Conservation (phyloP, 257 asterid genomes). For the Asclepias syriaca region DNA sequence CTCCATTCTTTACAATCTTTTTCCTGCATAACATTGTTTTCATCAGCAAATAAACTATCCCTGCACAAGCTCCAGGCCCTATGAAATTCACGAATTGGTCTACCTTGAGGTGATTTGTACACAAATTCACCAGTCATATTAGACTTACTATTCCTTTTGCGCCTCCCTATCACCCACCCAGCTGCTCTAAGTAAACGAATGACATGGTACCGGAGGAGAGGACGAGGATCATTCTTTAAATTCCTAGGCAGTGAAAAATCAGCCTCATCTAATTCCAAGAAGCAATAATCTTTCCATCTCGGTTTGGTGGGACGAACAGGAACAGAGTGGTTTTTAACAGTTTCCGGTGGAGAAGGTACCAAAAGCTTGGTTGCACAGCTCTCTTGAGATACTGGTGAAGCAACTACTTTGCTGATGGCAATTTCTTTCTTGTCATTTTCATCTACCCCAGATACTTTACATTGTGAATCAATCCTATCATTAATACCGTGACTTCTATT, state of each 20-base stretch:
- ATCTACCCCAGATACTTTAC: constrained; percentile 33
- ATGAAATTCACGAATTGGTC: constrained; percentile 91
- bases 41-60: constrained; percentile 54
- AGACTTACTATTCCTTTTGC: constrained; percentile 70
- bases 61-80: constrained; percentile 92
- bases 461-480: constrained; percentile 31
- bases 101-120: constrained; percentile 82
- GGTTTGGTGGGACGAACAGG: constrained; percentile 52
- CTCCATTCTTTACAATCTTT: constrained; percentile 58
- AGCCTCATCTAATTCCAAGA: constrained; percentile 62
- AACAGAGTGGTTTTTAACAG: constrained; percentile 31
- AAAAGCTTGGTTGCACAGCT: constrained; percentile 66
- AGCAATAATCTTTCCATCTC: constrained; percentile 90
- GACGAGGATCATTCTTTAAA: constrained; percentile 84
- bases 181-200: constrained; percentile 75
- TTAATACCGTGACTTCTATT: constrained; percentile 34
- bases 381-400: constrained; percentile 89
- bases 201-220: constrained; percentile 91
- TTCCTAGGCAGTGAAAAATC: constrained; percentile 65
- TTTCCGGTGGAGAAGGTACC: constrained; percentile 34
- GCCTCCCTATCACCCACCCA: constrained; percentile 96
- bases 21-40: constrained; percentile 32
- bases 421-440: constrained; percentile 45
- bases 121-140: constrained; percentile 88
- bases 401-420: constrained; percentile 35